Conservation (phyloP, 345 rosid genomes). For the Salix brachista region DNA sequence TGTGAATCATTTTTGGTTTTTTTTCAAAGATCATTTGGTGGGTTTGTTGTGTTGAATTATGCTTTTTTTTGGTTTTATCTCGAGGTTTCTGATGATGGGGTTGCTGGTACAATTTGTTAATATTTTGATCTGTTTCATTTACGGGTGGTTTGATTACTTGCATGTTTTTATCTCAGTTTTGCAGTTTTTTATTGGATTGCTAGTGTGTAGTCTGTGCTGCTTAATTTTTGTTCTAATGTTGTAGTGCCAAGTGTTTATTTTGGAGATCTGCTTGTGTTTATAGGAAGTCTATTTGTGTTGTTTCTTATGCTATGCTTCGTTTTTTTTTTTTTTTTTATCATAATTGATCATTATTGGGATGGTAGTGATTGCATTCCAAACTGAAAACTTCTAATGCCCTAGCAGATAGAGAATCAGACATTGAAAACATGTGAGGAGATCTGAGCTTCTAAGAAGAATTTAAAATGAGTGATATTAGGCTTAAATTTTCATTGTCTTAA, state of each 20-base stretch:
- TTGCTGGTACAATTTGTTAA: conserved; percentile 14
- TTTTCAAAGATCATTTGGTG: conserved; percentile 12
- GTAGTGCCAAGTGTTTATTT: conserved; percentile 9
- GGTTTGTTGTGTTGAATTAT: conserved; percentile 35
- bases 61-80: conserved; percentile 18
- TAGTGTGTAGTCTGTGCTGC: conserved; percentile 7
- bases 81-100: conserved; percentile 22
- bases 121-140: conserved; percentile 42
- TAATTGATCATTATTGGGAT: conserved; percentile 6
- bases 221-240: conserved; percentile 7
- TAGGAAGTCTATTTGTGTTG: conserved; percentile 12
- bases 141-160: conserved; percentile 12
- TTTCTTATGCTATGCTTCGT: conserved; percentile 3
- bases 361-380: conserved; percentile 7
- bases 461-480: conserved; percentile 3
- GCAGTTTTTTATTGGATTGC: conserved; percentile 13
- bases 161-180: conserved; percentile 1
- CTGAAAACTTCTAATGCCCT: conserved; percentile 11
- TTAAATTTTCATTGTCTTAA: neutral
- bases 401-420: neutral
- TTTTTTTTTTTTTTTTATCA: neutral
- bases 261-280: conserved; percentile 42
- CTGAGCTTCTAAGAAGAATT: conserved; percentile 3
- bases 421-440: neutral
- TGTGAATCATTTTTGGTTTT: neutral